Evolutionary conservation across 2,329 filamentous ascomycete species (phyloP), one percentile per base, ranked within the genome.

Genomic region (Drechmeria coniospora): DNA sequence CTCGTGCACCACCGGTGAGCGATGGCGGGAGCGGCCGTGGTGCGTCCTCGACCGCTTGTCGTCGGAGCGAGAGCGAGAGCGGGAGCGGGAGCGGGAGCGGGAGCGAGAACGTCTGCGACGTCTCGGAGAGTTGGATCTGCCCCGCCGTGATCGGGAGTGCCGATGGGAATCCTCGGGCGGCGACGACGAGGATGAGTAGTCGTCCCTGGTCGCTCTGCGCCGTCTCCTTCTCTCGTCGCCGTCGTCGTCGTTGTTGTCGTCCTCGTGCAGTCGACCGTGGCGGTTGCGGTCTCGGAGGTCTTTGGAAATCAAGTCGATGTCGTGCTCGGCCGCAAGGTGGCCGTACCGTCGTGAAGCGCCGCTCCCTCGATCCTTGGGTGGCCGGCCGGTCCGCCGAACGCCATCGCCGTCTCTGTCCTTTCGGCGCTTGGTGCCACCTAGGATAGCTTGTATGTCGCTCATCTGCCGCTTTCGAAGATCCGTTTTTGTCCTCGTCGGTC

Each of bases 401-500:
- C 37, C 31, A 14, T 45, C 46, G 28, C 35, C 41, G 41, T 38
- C 25, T 19, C 37, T 32, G 18, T 20, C 18, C 7, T 47, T 28
- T 11, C 32, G 30, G 16, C 50, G 49, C 30, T 49, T 60, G 38
- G 55, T 49, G 24, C 59, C 61, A 15, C 60, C 57, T 5, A 75
- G 44, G 25, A 74, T 71, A 2, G 69, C 66, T 25, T 66, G 61
- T 26, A 75, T 75, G 34, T 68, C 62, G 5, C 68, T 68, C 38
- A 75, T 57, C 45, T 74, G 71, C 8, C 69, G 59, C 25, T 54
- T 62, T 22, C 69, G 52, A 26, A 71, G 65, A 36, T 73, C 68
- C 8, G 50, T 47, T 3, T 21, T n/a, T 9, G 20, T 21, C 4
- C 10, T 21, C 10, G 20, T 11, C 9, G 20, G 9, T 21, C 9